Evolutionary conservation across 176 grass and related monocot genomes (phyloP).

Genomic region (Eragrostis curvula): DNA sequence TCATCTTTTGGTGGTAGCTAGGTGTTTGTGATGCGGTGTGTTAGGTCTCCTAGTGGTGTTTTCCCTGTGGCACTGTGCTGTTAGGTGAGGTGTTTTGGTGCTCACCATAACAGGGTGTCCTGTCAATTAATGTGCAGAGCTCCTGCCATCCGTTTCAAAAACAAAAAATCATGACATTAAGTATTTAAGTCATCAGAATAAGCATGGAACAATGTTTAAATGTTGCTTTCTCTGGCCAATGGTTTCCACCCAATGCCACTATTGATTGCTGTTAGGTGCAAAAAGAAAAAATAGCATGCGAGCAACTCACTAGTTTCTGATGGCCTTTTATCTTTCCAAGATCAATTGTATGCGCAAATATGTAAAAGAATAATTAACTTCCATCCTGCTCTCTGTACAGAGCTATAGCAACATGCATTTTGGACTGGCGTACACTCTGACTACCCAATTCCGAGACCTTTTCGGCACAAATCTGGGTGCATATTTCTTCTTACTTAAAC

Average conservation of each 20-base stretch:
- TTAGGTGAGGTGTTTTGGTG: background rate
- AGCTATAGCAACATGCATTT: background rate
- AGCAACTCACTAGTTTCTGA: background rate
- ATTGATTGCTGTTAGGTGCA: background rate
- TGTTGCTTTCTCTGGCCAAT: background rate
- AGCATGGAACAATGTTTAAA: background rate
- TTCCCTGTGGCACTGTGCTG: background rate
- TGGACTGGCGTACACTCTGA: too few relatives aligned
- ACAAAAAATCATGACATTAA: background rate
- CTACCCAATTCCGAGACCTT: too few relatives aligned
- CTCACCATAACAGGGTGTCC: background rate
- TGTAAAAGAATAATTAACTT: background rate
- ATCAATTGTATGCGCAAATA: background rate
- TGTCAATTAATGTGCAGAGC: background rate
- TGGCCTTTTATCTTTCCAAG: conserved; percentile 1
- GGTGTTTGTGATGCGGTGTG: background rate
- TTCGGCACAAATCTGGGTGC: too few relatives aligned
- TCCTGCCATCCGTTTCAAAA: background rate
- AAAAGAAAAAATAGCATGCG: background rate
- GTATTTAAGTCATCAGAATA: background rate
- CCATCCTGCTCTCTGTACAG: background rate
- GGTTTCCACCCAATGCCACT: conserved; percentile 2
- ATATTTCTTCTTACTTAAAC: too few relatives aligned
- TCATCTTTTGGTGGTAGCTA: background rate
- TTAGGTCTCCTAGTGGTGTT: background rate